Conservation (phyloP, 2,329 filamentous ascomycete genomes). For the Trichoderma hamatum region DNA sequence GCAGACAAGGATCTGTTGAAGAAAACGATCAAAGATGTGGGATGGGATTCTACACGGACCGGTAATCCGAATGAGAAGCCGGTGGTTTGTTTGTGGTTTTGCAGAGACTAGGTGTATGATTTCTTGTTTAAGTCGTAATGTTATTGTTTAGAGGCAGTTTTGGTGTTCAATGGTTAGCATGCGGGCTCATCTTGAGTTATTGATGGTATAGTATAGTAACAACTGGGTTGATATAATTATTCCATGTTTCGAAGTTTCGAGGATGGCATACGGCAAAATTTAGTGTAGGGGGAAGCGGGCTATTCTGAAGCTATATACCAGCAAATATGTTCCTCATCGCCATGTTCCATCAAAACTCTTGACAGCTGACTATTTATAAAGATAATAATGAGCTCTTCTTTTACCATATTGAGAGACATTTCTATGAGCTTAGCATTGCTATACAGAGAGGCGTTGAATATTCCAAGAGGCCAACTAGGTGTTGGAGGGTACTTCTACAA, state of each 20-base stretch:
- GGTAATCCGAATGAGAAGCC: constrained; percentile 54
- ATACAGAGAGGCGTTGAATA: no score
- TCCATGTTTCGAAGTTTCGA: background rate
- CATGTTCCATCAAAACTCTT: no score
- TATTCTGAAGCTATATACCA: no score
- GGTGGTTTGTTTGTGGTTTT: constrained; percentile 63
- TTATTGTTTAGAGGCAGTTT: background rate
- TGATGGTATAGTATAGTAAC: background rate
- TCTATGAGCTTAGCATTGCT: no score
- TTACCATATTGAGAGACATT: no score
- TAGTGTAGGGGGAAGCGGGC: no score
- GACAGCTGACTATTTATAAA: no score
- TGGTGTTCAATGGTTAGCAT: background rate
- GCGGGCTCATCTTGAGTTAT: background rate
- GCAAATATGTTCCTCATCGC: no score
- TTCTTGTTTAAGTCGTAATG: background rate
- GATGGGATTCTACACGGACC: constrained; percentile 59
- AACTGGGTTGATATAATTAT: background rate
- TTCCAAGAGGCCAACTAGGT: no score
- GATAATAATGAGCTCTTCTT: no score
- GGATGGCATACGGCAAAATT: background rate
- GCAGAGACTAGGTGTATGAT: constrained; percentile 47
- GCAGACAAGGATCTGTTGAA: constrained; percentile 52
- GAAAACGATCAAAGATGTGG: constrained; percentile 57
- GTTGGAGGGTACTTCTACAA: no score